phyloP scores from a whole-genome alignment of 2,329 filamentous ascomycete genomes.

The Penicillium glabrum region DNA sequence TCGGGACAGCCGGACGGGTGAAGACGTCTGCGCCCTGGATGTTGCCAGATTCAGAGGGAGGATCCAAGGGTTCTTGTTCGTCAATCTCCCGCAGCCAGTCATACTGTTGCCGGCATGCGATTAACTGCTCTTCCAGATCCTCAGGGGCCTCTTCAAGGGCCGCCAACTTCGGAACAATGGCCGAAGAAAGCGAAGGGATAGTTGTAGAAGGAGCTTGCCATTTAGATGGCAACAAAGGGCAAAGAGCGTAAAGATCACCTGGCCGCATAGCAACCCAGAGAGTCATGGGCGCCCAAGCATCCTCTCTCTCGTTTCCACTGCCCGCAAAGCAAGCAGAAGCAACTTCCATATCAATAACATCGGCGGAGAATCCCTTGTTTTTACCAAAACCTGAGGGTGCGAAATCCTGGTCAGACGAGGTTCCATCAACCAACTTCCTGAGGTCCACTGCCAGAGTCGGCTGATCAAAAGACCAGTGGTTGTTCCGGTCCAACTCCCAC shows the following conservation, averaged over 20 bases:
- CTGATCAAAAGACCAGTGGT: conserved; percentile 83
- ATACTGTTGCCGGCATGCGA: conserved; percentile 55
- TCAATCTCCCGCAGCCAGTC: conserved; percentile 60
- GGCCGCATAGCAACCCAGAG: conserved; percentile 95
- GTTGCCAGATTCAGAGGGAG: conserved; percentile 38
- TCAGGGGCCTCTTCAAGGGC: conserved; percentile 42
- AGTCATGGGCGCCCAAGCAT: conserved; percentile 89
- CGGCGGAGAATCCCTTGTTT: conserved; percentile 81
- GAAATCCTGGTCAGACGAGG: conserved; percentile 79
- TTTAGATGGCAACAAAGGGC: conserved; percentile 80
- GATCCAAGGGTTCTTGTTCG: conserved; percentile 51
- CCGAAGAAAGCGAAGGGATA: conserved; percentile 78
- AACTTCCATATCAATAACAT: conserved; percentile 90
- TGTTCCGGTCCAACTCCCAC: conserved; percentile 83
- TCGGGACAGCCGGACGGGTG: conserved; percentile 53
- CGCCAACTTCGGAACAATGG: conserved; percentile 71
- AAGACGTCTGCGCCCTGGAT: conserved; percentile 54
- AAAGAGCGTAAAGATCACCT: conserved; percentile 90
- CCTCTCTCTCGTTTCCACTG: conserved; percentile 55
- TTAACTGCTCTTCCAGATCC: conserved; percentile 47
- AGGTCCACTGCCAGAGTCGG: conserved; percentile 83
- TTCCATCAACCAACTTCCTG: conserved; percentile 83
- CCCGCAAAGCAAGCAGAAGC: conserved; percentile 89
- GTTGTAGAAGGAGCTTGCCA: conserved; percentile 78
- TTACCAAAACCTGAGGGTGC: conserved; percentile 70